Base-by-base conservation (phyloP, 352 stramenopile genomes). In the Phytophthora pisi region DNA sequence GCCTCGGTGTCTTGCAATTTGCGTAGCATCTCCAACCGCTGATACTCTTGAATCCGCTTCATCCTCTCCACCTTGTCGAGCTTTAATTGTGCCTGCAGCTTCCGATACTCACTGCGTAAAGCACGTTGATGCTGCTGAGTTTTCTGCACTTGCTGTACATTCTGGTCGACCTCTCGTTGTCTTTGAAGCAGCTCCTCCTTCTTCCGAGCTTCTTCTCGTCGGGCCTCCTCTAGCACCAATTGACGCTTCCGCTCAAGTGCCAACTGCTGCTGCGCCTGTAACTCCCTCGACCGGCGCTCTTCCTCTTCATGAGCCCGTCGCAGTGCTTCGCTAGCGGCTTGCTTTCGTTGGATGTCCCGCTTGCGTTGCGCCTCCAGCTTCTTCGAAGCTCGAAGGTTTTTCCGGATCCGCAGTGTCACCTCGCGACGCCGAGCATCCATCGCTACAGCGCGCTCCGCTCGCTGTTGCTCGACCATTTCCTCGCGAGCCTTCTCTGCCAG, bases 1-100 rank as follows among this genome's bases (percentile, higher is more conserved):
- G 83, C 70, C 57, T 98, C 89, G 0, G 77, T 91, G 57, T 96
- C 90, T 54, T 93, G 78, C 30, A 98, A 78, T 66, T 96, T 93
- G 7, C 88, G 84, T 47, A 97, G 45, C 40, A 89, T 96, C 64
- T 98, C 90, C n/a, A 97, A 75, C 9, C 91, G 79, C 60, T 95
- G 92, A 75, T 97, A 97, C 66, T 98, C 92, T 61, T 97, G 81
- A 26, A 97, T 88, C 23, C 92, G 90, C 58, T 85, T 90, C 79
- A 97, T 97, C n/a, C 92, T 82, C 60, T 97, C 89, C 7, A 98
- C 92, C 62, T 97, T 97, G 52, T 97, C 91, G 30, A 95, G 69
- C 55, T 96, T 94, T 52, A 96, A 74, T 53, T 94, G 85, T 16
- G 91, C 78, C 53, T 94, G 83, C 34, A 97, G 84, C 7, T 78